Base-by-base conservation (phyloP, 768 basidiomycete species). In the Pleurotus pulmonarius region DNA sequence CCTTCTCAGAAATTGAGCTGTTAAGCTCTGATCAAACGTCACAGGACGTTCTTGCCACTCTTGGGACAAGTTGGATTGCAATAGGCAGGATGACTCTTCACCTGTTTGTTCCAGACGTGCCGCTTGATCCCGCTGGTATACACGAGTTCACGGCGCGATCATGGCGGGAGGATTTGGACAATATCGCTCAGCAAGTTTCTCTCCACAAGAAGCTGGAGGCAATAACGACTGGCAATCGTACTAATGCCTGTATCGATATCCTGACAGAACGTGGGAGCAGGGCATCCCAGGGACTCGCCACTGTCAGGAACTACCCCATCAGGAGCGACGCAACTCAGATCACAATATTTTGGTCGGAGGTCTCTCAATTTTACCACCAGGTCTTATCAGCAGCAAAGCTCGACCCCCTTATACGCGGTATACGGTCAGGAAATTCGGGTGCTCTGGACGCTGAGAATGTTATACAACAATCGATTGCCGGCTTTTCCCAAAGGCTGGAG, bases 101-200 rank as follows among this genome's bases (percentile, higher is more conserved):
- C 3, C 78, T 95, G 16, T 87, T 88, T 64, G 76, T 98, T 39
- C 94, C 97, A 0, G 81, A 92, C 67, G 73, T 83, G 1, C 93
- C 95, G 2, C 71, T 98, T 48, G 97, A 99, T 67, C 97, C 97
- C 24, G 85, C 87, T 5, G 85, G 84, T 20, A 79, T 86, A 34
- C 77, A 84, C 54, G 77, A 73, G 49, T 80, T 74, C 47, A 71
- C 74, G 0, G 63, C 64, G 1, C 67, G 73, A 26, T 82, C 85
- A 25, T 75, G 78, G 65, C 63, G 66, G 25, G 64, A 74, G 48
- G 75, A 83, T 54, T 61, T 72, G 29, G 60, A 65, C 1, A 62
- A 73, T 22, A 60, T 90, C 3, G 59, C 64, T 3, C 69, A 70
- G 2, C 83, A 91, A 67, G 65, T 86, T 6, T 52, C 63, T 5